A percentile compares a stretch with the other conserved stretches of the same genome.
phyloP scores from a whole-genome alignment of 2,329 filamentous ascomycete species.

The Trichoderma pleuroti region DNA sequence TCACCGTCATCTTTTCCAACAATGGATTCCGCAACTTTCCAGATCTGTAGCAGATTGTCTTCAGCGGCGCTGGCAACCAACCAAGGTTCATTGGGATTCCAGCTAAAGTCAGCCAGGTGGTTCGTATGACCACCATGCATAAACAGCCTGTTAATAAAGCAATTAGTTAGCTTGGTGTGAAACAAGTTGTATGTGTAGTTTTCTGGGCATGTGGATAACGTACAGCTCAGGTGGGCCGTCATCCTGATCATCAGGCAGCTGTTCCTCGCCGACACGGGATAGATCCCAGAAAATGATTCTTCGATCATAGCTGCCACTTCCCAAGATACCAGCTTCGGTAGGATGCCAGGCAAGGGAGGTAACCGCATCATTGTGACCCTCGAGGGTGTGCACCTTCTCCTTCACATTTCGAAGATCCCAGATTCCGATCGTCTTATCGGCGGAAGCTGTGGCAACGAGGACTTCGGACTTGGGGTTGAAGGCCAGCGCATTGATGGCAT shows the following conservation, averaged over 20 bases:
- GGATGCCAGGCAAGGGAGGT: constrained; percentile 96
- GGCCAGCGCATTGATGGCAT: constrained; percentile 92
- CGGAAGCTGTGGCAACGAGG: constrained; percentile 86
- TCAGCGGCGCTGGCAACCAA: constrained; percentile 92
- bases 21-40: constrained; percentile 80
- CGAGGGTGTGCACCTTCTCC: constrained; percentile 82
- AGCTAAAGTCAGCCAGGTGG: constrained; percentile 92
- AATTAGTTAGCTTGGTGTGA: constrained; percentile 21
- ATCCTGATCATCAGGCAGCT: constrained; percentile 89
- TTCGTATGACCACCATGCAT: constrained; percentile 99
- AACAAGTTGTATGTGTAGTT: background rate
- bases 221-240: constrained; percentile 93
- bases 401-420: constrained; percentile 94
- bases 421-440: constrained; percentile 89
- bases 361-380: constrained; percentile 84
- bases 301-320: constrained; percentile 87
- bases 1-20: constrained; percentile 74
- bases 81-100: constrained; percentile 97
- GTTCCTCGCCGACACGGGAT: constrained; percentile 86
- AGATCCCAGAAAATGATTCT: constrained; percentile 97
- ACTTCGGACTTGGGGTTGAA: constrained; percentile 93
- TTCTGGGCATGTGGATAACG: constrained; percentile 35
- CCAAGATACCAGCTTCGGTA: constrained; percentile 80
- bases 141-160: constrained; percentile 62
- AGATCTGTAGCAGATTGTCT: constrained; percentile 94